Evolutionary conservation across 495 filamentous ascomycete genomes (phyloP).

Genomic region (Xylaria nigripes): DNA sequence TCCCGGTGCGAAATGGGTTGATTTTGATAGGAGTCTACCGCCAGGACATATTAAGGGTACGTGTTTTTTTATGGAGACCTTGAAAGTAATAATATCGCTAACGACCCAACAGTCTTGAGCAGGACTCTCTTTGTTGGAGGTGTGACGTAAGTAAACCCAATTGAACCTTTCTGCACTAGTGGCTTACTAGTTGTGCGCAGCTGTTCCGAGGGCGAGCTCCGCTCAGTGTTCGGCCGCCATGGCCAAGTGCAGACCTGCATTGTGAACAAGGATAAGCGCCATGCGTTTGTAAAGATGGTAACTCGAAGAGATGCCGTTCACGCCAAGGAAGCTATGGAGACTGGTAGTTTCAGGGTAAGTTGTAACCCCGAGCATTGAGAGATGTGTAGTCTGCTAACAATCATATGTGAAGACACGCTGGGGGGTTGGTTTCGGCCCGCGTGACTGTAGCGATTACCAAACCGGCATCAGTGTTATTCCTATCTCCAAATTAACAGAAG

Average conservation of each 20-base stretch:
- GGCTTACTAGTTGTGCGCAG: slow-evolving; percentile 31
- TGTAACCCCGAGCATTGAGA: neutral
- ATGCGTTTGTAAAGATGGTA: slow-evolving; percentile 98
- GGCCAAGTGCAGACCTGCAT: slow-evolving; percentile 94
- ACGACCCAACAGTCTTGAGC: slow-evolving; percentile 58
- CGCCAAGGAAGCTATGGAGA: slow-evolving; percentile 90
- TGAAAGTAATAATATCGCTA: slow-evolving; percentile 8
- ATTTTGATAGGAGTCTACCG: slow-evolving; percentile 67
- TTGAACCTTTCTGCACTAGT: neutral
- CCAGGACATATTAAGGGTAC: slow-evolving; percentile 72
- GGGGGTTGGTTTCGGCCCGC: slow-evolving; percentile 95
- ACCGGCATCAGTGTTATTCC: slow-evolving; percentile 91
- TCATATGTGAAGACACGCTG: slow-evolving; percentile 62
- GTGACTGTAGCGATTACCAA: slow-evolving; percentile 94
- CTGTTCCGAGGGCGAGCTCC: slow-evolving; percentile 71
- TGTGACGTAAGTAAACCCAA: slow-evolving; percentile 62
- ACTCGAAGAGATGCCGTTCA: slow-evolving; percentile 72
- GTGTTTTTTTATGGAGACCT: slow-evolving; percentile 8
- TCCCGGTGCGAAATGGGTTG: slow-evolving; percentile 60
- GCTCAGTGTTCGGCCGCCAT: slow-evolving; percentile 65
- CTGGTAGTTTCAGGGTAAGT: slow-evolving; percentile 70
- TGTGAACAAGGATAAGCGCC: slow-evolving; percentile 92
- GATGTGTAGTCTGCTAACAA: neutral
- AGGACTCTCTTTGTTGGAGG: slow-evolving; percentile 94
- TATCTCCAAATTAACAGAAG: slow-evolving; percentile 84